Conservation (phyloP, 176 grass and related monocot genomes). For the Zea mays region Zm-B73-REFERENCE-NAM-5.0 NC_050102.1:181261001-181261500, state of each 20-base stretch:
- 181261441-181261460: too few relatives aligned
- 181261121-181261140: conserved; percentile 79
- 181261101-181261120: conserved; percentile 79
- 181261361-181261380: too few relatives aligned
- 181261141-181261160: conserved; percentile 1
- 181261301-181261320: too few relatives aligned
- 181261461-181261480: too few relatives aligned
- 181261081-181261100: conserved; percentile 81
- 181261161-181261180: conserved; percentile 10
- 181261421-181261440: too few relatives aligned
- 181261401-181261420: too few relatives aligned
- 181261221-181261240: conserved; percentile 14
- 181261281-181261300: too few relatives aligned
- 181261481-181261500: too few relatives aligned
- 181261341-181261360: too few relatives aligned
- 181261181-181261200: background rate
- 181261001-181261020: background rate
- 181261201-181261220: background rate
- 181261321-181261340: too few relatives aligned
- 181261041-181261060: conserved; percentile 1
- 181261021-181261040: conserved; percentile 1
- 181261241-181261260: conserved; percentile 2
- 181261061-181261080: conserved; percentile 53
- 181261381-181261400: too few relatives aligned
- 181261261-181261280: background rate